These are phyloP conservation scores for Chytriomyces sp. DNA, from an alignment of 192 early-diverging fungal species.

Conservation along the genomic window DNA sequence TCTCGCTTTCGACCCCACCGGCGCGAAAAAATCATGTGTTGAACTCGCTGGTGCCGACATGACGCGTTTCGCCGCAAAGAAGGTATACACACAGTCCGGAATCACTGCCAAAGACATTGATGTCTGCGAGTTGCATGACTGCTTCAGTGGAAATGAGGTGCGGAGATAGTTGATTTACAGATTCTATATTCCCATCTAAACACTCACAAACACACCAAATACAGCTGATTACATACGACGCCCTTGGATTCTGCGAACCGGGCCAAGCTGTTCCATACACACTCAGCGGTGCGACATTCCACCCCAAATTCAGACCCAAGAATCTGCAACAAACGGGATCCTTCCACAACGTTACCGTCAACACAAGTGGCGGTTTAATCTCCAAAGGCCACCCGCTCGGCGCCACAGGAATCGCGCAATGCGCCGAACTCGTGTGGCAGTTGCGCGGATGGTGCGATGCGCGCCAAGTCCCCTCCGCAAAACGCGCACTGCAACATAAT, in stretches of 20 bases:
- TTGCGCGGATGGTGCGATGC: slow-evolving; percentile 62
- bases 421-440: slow-evolving; percentile 57
- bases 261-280: slow-evolving; percentile 64
- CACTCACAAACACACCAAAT: background rate
- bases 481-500: slow-evolving; percentile 74
- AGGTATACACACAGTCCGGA: slow-evolving; percentile 61
- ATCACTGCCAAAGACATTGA: slow-evolving; percentile 66
- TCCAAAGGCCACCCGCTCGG: slow-evolving; percentile 80
- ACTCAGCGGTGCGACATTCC: slow-evolving; percentile 34
- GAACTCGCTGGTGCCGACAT: slow-evolving; percentile 61
- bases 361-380: slow-evolving; percentile 75
- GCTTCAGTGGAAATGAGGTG: slow-evolving; percentile 77
- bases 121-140: slow-evolving; percentile 78
- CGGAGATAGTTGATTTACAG: background rate
- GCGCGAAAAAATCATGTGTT: slow-evolving; percentile 34
- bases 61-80: slow-evolving; percentile 67
- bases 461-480: slow-evolving; percentile 69
- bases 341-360: slow-evolving; percentile 52
- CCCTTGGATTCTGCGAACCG: slow-evolving; percentile 66
- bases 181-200: no score
- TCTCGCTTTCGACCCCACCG: slow-evolving; percentile 41
- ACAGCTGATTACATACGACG: slow-evolving; percentile 73
- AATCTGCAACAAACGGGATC: slow-evolving; percentile 12
- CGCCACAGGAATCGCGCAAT: slow-evolving; percentile 79
- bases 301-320: slow-evolving; percentile 30